Evolutionary conservation across 164 flowering plant species (phyloP).

Genomic region (Santalum album): DNA sequence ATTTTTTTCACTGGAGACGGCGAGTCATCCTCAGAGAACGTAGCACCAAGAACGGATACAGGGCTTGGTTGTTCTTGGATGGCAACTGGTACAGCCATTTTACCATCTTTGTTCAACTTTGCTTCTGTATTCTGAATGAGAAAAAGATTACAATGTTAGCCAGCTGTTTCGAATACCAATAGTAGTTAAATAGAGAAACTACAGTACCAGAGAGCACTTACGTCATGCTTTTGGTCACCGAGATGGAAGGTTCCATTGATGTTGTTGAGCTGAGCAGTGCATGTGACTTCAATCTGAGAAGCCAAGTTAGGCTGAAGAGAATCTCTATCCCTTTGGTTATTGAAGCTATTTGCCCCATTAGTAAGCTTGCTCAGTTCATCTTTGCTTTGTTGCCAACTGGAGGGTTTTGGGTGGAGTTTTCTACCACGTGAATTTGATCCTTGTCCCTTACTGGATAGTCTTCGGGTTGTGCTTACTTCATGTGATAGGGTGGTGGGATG

Average conservation of each 20-base stretch:
- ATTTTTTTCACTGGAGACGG: slow-evolving; percentile 74
- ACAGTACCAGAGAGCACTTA: slow-evolving; percentile 6
- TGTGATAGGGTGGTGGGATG: slow-evolving; percentile 13
- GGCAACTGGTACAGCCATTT: slow-evolving; percentile 23
- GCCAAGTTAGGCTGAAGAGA: slow-evolving; percentile 23
- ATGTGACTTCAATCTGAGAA: slow-evolving; percentile 26
- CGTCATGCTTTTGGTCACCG: slow-evolving; percentile 9
- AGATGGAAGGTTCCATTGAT: slow-evolving; percentile 11
- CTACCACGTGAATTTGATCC: slow-evolving; percentile 19
- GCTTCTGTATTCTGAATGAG: slow-evolving; percentile 27
- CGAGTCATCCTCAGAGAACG: slow-evolving; percentile 61
- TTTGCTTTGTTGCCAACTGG: slow-evolving; percentile 13
- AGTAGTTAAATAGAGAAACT: not conserved
- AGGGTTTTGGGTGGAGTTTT: slow-evolving; percentile 14
- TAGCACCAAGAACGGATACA: slow-evolving; percentile 80
- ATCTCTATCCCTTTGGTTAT: slow-evolving; percentile 21
- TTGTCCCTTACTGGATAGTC: slow-evolving; percentile 16
- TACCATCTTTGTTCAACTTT: slow-evolving; percentile 19
- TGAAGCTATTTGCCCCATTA: slow-evolving; percentile 15
- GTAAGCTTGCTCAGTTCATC: slow-evolving; percentile 17
- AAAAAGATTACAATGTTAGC: slow-evolving; percentile 11
- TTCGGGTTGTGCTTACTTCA: slow-evolving; percentile 19
- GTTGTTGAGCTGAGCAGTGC: slow-evolving; percentile 14
- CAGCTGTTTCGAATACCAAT: slow-evolving; percentile 2
- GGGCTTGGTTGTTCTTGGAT: slow-evolving; percentile 92